phyloP scores from a whole-genome alignment of 768 basidiomycete species.

The Tremella yokohamensis region DNA sequence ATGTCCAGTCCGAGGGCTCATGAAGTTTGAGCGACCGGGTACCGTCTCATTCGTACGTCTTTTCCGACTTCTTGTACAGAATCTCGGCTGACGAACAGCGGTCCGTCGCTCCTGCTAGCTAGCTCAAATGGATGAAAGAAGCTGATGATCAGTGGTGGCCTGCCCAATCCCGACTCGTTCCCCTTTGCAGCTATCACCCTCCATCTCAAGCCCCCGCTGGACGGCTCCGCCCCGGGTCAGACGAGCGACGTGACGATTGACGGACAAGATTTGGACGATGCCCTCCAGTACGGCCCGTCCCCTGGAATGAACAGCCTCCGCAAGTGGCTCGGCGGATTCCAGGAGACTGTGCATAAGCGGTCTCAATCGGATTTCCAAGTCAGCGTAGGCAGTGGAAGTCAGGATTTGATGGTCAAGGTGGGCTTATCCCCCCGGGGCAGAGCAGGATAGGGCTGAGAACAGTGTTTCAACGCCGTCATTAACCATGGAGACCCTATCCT shows the following conservation, averaged over 20 bases:
- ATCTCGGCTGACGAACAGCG: no score
- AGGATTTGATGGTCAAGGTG: constrained; percentile 86
- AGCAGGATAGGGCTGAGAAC: not conserved
- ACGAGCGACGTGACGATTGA: constrained; percentile 56
- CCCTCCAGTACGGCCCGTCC: constrained; percentile 74
- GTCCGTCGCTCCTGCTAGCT: no score
- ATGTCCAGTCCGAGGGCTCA: constrained; percentile 60
- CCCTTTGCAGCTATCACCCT: constrained; percentile 77
- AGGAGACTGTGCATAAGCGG: constrained; percentile 67
- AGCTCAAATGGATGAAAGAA: no score
- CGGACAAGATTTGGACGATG: constrained; percentile 61
- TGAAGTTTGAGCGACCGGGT: constrained; percentile 76
- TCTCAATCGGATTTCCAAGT: constrained; percentile 64
- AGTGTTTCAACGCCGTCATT: constrained; percentile 70
- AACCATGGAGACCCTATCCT: constrained; percentile 76
- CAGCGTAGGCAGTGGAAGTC: constrained; percentile 76
- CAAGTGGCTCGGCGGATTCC: constrained; percentile 57
- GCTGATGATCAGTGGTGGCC: constrained; percentile 60
- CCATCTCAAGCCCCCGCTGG: constrained; percentile 50
- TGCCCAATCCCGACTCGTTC: constrained; percentile 85
- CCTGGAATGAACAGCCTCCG: constrained; percentile 62
- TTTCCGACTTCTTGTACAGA: no score
- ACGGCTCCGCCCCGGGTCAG: constrained; percentile 47
- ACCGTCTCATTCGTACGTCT: constrained; percentile 48
- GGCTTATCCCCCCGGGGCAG: constrained; percentile 15